Base-by-base conservation (phyloP, 1,284 basidiomycete species). In the Trametes sp. region DNA sequence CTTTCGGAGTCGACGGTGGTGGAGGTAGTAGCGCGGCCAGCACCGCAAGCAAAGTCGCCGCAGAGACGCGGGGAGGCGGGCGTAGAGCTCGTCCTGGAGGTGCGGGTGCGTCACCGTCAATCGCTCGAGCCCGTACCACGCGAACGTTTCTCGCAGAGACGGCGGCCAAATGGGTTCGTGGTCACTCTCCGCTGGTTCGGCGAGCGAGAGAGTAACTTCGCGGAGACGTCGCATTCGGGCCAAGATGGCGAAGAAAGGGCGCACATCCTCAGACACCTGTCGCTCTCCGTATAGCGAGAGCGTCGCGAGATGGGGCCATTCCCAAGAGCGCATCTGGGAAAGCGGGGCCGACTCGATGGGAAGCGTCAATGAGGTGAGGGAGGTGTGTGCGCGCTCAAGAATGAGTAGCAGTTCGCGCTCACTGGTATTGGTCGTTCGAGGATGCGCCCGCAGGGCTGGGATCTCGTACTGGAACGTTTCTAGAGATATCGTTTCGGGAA, bases 1-100 rank as follows among this genome's bases (percentile, higher is more conserved):
- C 38, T 9, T 21, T 48, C 11, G 14, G 38, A 29, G 31, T n/a
- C 24, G 23, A 7, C 24, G 33, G 35, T 48, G n/a, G 36, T 54
- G 44, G 14, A 38, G 33, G 46, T 55, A 51, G 24, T 55, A 35
- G 45, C 59, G 48, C 6, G 59, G 59, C 54, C 54, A 61, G 46
- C 49, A 51, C 4, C 59, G 54, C 19, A 61, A 26, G 2, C 26
- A 14, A 21, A 61, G 48, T 23, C 19, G 6, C 1, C 19, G 29
- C 4, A 57, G 48, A 1, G 29, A 3, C 4, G 5, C 7, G 6
- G 59, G 48, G 16, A 61, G 50, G 16, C 38, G 49, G 0, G 49
- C 50, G 21, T 36, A 53, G 23, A 59, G 28, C 38, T 45, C 46
- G 38, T 61, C 59, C 5, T 55, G 48, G 6, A 46, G 59, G 13